A percentile compares a stretch with the other conserved stretches of the same genome.
phyloP scores from a whole-genome alignment of 345 rosid species.

The Camelina neglecta region DNA sequence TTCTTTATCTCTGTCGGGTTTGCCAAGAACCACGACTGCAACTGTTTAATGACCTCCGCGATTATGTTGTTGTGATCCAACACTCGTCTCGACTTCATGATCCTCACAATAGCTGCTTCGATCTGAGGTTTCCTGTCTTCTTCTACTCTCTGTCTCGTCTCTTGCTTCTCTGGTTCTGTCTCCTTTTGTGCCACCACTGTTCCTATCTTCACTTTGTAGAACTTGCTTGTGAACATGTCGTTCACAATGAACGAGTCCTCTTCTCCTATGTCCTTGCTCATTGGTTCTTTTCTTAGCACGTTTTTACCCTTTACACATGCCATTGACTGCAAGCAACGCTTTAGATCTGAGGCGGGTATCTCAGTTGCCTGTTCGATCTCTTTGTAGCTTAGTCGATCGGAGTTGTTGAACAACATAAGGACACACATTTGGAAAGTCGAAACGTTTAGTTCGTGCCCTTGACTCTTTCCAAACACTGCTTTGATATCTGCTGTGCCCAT shows the following conservation, averaged over 20 bases:
- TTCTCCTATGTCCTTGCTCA: slow-evolving; percentile 92
- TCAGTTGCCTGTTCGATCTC: slow-evolving; percentile 93
- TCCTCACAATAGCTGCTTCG: slow-evolving; percentile 96
- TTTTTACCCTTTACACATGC: slow-evolving; percentile 94
- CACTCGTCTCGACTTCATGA: slow-evolving; percentile 95
- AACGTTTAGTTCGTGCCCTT: slow-evolving; percentile 91
- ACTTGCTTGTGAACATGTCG: slow-evolving; percentile 90
- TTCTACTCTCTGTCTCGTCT: slow-evolving; percentile 96
- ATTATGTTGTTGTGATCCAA: slow-evolving; percentile 94
- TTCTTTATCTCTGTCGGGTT: slow-evolving; percentile 96
- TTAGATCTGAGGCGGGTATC: slow-evolving; percentile 83
- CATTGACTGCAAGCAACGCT: slow-evolving; percentile 90
- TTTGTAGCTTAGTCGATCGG: slow-evolving; percentile 78
- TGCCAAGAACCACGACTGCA: slow-evolving; percentile 91
- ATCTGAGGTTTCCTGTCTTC: slow-evolving; percentile 98
- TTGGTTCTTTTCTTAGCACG: slow-evolving; percentile 90
- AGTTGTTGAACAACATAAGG: slow-evolving; percentile 82
- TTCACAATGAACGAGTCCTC: slow-evolving; percentile 84
- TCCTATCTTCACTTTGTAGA: slow-evolving; percentile 96
- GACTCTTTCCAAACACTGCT: slow-evolving; percentile 89
- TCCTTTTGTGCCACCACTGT: slow-evolving; percentile 98
- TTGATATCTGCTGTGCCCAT: slow-evolving; percentile 95
- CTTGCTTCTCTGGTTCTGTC: slow-evolving; percentile 95
- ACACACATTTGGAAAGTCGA: slow-evolving; percentile 99
- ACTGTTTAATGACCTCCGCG: slow-evolving; percentile 89